Evolutionary conservation across 2,329 filamentous ascomycete genomes (phyloP).

Genomic region (Microdochium bolleyi): DNA sequence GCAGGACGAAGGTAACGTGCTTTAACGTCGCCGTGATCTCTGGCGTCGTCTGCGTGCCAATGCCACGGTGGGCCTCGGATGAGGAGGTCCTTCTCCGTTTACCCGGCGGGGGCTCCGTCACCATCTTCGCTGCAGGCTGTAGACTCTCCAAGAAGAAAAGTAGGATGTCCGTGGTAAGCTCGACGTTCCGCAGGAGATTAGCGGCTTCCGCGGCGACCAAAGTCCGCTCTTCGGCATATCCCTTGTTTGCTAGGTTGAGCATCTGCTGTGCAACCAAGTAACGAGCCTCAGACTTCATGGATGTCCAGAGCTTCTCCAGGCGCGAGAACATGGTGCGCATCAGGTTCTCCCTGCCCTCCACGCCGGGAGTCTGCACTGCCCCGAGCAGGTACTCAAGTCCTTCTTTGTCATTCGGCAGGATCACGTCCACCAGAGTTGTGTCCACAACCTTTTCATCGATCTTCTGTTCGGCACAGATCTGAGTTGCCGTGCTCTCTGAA

Average conservation of each 20-base stretch:
- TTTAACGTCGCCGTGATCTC: constrained; percentile 62
- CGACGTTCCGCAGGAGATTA: constrained; percentile 64
- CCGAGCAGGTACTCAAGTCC: constrained; percentile 45
- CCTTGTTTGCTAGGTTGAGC: constrained; percentile 50
- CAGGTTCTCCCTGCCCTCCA: constrained; percentile 43
- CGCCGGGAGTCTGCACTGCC: constrained; percentile 31
- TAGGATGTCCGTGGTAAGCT: constrained; percentile 67
- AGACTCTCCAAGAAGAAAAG: constrained; percentile 66
- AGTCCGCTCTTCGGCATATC: constrained; percentile 23
- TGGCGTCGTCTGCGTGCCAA: constrained; percentile 52
- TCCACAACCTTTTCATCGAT: constrained; percentile 33
- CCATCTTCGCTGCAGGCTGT: constrained; percentile 64
- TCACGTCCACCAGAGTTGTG: constrained; percentile 37
- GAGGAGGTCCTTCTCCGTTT: constrained; percentile 77
- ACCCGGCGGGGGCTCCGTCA: constrained; percentile 62
- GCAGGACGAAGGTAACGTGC: constrained; percentile 78
- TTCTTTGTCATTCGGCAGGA: constrained; percentile 43
- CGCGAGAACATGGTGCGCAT: constrained; percentile 59
- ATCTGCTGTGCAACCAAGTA: constrained; percentile 53
- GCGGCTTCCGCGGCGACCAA: constrained; percentile 51
- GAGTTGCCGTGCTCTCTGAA: constrained; percentile 37
- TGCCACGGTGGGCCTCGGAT: constrained; percentile 53
- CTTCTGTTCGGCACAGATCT: constrained; percentile 36
- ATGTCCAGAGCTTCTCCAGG: constrained; percentile 64
- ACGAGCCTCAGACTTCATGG: constrained; percentile 57